phyloP scores from a whole-genome alignment of 805 yeast species.

The Ogataea zsoltii region DNA sequence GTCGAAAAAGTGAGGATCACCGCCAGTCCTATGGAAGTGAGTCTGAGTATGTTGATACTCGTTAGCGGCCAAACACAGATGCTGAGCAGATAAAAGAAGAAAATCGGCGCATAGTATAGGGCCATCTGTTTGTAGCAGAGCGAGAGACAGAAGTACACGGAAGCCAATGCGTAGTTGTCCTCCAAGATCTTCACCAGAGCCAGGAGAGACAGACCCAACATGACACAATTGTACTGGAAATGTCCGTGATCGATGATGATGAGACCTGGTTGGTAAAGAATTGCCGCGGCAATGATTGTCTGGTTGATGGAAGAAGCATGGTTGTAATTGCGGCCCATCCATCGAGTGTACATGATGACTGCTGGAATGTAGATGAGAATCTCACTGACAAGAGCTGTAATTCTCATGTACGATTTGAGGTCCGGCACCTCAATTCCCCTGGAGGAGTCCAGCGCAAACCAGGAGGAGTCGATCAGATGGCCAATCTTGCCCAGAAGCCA shows the following conservation, averaged over 20 bases:
- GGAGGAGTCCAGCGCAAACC: conserved; percentile 77
- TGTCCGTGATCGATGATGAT: conserved; percentile 94
- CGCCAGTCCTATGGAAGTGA: conserved; percentile 62
- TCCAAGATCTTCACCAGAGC: conserved; percentile 66
- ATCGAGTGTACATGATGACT: conserved; percentile 65
- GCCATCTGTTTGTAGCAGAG: conserved; percentile 95
- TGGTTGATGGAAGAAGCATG: conserved; percentile 66
- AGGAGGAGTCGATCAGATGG: conserved; percentile 53
- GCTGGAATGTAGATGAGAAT: conserved; percentile 76
- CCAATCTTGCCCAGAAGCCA: conserved; percentile 79
- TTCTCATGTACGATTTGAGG: conserved; percentile 82
- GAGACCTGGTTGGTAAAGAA: conserved; percentile 82
- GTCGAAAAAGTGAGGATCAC: conserved; percentile 55
- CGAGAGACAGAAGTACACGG: conserved; percentile 75
- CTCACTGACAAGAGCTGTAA: conserved; percentile 77
- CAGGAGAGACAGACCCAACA: conserved; percentile 82
- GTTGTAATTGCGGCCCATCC: conserved; percentile 61
- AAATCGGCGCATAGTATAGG: conserved; percentile 85
- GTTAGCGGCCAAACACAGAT: conserved; percentile 36
- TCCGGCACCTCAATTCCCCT: conserved; percentile 71
- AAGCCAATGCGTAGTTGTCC: conserved; percentile 65
- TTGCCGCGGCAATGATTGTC: conserved; percentile 70
- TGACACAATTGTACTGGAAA: conserved; percentile 91
- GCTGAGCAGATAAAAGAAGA: conserved; percentile 78
- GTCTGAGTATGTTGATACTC: conserved; percentile 52